Conservation (phyloP, 129 eudicot genomes). For the Deinandra increscens region DNA sequence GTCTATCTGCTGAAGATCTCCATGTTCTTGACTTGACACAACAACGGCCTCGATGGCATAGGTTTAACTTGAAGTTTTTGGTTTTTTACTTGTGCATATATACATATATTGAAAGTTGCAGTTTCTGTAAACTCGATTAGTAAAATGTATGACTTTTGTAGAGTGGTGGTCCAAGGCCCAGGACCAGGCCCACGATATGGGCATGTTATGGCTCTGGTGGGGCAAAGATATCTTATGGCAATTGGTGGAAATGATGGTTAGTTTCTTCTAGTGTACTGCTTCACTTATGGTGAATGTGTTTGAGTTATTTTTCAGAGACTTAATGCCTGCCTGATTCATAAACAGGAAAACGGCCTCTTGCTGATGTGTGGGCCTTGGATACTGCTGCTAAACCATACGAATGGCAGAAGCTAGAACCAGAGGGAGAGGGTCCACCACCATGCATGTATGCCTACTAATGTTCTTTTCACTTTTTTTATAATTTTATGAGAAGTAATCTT, state of each 20-base stretch:
- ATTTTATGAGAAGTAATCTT: constrained; percentile 10
- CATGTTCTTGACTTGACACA: constrained; percentile 82
- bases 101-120: constrained; percentile 14
- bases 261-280: constrained; percentile 36
- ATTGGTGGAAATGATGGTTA: constrained; percentile 99
- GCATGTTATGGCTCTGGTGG: constrained; percentile 99
- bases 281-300: constrained; percentile 32
- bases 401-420: constrained; percentile 85
- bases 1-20: constrained; percentile 81
- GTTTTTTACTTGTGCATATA: neutral
- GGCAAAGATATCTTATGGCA: constrained; percentile 98
- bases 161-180: constrained; percentile 91
- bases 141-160: constrained; percentile 28
- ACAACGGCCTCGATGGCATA: constrained; percentile 85
- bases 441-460: constrained; percentile 54
- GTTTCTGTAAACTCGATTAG: constrained; percentile 10
- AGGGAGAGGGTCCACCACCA: constrained; percentile 96
- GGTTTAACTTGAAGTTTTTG: constrained; percentile 41
- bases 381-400: constrained; percentile 99
- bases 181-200: constrained; percentile 90
- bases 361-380: constrained; percentile 99
- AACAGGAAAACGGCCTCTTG: constrained; percentile 92
- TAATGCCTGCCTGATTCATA: constrained; percentile 42
- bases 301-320: constrained; percentile 11
- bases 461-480: neutral